Evolutionary conservation across 2,329 filamentous ascomycete genomes (phyloP).

Genomic region (Fusarium sp.): DNA sequence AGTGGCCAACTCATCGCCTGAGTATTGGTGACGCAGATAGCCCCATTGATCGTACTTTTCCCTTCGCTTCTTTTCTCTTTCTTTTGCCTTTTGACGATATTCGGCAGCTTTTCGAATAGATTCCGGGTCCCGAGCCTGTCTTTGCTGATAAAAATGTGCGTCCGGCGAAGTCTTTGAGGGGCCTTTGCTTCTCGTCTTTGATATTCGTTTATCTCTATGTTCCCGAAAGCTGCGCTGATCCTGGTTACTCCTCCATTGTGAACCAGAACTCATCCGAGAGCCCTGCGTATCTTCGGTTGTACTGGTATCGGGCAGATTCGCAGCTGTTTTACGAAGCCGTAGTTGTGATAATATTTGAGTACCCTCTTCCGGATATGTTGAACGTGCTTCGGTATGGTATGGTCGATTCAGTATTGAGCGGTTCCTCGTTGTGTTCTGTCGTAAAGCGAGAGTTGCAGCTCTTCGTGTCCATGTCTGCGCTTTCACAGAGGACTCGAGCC

Average conservation of each 20-base stretch:
- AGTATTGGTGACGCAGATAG: conserved; percentile 46
- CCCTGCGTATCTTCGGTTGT: background rate
- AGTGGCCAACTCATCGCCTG: conserved; percentile 35
- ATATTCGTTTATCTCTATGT: background rate
- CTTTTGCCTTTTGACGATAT: conserved; percentile 1
- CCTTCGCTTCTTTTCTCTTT: conserved; percentile 9
- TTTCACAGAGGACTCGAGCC: conserved; percentile 35
- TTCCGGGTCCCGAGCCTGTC: background rate
- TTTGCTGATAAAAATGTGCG: background rate
- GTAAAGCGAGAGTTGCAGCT: conserved; percentile 24
- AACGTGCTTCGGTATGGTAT: conserved; percentile 18
- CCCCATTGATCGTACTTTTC: conserved; percentile 48
- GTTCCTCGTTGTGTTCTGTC: conserved; percentile 8
- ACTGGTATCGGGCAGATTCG: conserved; percentile 11
- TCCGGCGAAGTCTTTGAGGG: background rate
- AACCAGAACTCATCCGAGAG: background rate
- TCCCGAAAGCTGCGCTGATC: background rate
- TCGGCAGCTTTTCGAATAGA: conserved; percentile 6
- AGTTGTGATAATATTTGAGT: conserved; percentile 38
- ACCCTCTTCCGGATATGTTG: background rate
- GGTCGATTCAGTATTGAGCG: conserved; percentile 14
- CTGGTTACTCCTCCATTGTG: background rate
- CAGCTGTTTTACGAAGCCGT: conserved; percentile 5
- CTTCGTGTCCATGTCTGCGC: conserved; percentile 33
- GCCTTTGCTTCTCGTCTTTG: background rate